These are phyloP conservation scores for Leptographium wingfieldii DNA, from an alignment of 2,329 filamentous ascomycete species.

Conservation along the genomic window DNA sequence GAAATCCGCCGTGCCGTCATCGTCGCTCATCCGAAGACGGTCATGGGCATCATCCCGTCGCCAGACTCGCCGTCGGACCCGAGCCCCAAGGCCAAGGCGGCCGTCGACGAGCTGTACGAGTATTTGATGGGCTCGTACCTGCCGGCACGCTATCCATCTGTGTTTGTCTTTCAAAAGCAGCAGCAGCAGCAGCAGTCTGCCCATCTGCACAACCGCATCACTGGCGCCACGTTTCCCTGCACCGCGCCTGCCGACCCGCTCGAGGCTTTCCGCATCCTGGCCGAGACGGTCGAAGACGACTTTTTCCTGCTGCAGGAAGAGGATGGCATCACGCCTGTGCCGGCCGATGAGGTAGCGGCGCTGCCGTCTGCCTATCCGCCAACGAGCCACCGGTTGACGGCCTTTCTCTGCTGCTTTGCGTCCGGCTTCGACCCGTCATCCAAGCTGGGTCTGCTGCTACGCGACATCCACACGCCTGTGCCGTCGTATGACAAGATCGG, in stretches of 20 bases:
- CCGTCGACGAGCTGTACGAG: constrained; percentile 35
- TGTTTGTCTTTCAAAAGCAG: constrained; percentile 26
- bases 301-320: constrained; percentile 33
- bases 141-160: constrained; percentile 32
- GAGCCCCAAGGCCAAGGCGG: constrained; percentile 20
- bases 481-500: constrained; percentile 43
- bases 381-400: constrained; percentile 26
- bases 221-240: constrained; percentile 18
- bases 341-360: not conserved
- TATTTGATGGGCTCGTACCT: constrained; percentile 35
- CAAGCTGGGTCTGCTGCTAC: constrained; percentile 35
- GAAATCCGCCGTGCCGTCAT: constrained; percentile 26
- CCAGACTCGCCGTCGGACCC: not conserved
- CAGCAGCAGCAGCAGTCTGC: not conserved
- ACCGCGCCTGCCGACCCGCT: constrained; percentile 17
- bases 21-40: constrained; percentile 22
- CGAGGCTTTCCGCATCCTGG: constrained; percentile 13
- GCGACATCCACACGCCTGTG: constrained; percentile 38
- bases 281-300: constrained; percentile 41
- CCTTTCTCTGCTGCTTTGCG: constrained; percentile 40
- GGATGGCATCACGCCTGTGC: constrained; percentile 16
- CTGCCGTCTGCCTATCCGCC: constrained; percentile 1
- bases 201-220: constrained; percentile 28
- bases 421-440: constrained; percentile 36
- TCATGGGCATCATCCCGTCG: constrained; percentile 27